Conservation (phyloP, 1,139 yeast genomes). For the Casaregolazyma suthepensis region DNA sequence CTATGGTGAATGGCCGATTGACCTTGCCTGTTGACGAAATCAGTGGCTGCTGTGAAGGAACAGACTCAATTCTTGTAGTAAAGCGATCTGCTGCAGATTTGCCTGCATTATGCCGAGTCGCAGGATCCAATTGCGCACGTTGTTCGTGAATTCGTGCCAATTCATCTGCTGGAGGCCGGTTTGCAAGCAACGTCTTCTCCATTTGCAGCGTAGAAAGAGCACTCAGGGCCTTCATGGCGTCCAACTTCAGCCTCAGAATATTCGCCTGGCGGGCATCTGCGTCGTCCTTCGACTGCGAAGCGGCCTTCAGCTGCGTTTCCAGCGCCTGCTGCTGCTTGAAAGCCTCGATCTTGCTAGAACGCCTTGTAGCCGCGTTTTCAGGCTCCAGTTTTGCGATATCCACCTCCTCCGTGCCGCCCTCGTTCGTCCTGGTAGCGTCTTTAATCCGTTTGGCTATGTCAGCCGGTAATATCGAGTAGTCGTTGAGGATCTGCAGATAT, state of each 20-base stretch:
- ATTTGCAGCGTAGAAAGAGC: conserved; percentile 48
- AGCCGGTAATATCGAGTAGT: conserved; percentile 22
- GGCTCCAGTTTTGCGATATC: conserved; percentile 28
- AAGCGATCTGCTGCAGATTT: conserved; percentile 5
- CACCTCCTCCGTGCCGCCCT: conserved; percentile 10
- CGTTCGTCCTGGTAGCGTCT: conserved; percentile 11
- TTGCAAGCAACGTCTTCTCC: conserved; percentile 49
- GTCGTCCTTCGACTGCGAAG: conserved; percentile 45
- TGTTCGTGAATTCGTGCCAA: conserved; percentile 9
- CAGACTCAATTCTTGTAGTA: conserved; percentile 15
- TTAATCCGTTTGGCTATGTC: conserved; percentile 14
- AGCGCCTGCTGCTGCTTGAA: conserved; percentile 57
- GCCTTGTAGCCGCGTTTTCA: conserved; percentile 46
- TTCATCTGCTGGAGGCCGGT: conserved; percentile 18
- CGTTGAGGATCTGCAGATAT: conserved; percentile 24
- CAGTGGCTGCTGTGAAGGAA: conserved; percentile 11
- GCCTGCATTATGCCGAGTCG: conserved; percentile 4
- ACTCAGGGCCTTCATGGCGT: conserved; percentile 48
- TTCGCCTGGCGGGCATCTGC: conserved; percentile 52
- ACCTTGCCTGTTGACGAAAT: conserved; percentile 50
- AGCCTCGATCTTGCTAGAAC: conserved; percentile 69
- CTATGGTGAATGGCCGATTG: conserved; percentile 76
- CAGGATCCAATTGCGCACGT: conserved; percentile 9
- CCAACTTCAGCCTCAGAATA: conserved; percentile 48
- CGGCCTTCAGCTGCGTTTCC: conserved; percentile 26